Base-by-base conservation (phyloP, 371 early-diverging fungal genomes). In the Mucor circinelloides region DNA sequence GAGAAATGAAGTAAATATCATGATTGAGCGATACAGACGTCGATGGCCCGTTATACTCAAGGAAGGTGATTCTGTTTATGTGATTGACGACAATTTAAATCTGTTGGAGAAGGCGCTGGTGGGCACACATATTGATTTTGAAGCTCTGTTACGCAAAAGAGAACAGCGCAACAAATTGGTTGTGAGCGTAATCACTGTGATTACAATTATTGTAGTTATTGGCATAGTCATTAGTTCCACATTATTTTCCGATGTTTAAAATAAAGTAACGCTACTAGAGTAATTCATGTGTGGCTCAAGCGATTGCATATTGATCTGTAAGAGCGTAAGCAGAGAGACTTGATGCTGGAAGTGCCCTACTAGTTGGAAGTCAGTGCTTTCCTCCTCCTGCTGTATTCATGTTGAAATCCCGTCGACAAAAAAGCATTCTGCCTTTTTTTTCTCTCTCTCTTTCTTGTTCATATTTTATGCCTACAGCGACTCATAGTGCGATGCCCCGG, bases 11-110 rank as follows among this genome's bases (percentile, higher is more conserved):
- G 50, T 40, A 1, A 70, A 61, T 19, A 60, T 65, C 8, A 9
- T 42, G 23, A 61, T 70, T 65, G 70, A 70, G 13, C n/a, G 66
- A 10, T 70, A 70, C 23, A 55, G 66, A 57, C 38, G 65, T 61
- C 36, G 70, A 40, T 70, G 70, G 70, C 70, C 70, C 1, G 46
- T 66, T 13, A 19, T 70, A n/a, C 21, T 70, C 3, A 38, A 50
- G 31, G 66, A 70, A 65, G 70, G 70, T 6, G 30, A 60, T 2
- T 19, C 32, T 6, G 50, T 69, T 2, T 70, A 65, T 70, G 62
- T 70, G 12, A 70, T 70, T 61, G 70, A 70, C 23, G 70, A 70
- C 31, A 55, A 57, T 2, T 9, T 70, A 2, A 61, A 70, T 3
- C 21, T 70, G 13, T 9, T 70, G 12, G 36, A 70, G 50, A 46